These are phyloP conservation scores for Protostelium mycophagum DNA, from an alignment of 78 protist species.

Conservation along the genomic window DNA sequence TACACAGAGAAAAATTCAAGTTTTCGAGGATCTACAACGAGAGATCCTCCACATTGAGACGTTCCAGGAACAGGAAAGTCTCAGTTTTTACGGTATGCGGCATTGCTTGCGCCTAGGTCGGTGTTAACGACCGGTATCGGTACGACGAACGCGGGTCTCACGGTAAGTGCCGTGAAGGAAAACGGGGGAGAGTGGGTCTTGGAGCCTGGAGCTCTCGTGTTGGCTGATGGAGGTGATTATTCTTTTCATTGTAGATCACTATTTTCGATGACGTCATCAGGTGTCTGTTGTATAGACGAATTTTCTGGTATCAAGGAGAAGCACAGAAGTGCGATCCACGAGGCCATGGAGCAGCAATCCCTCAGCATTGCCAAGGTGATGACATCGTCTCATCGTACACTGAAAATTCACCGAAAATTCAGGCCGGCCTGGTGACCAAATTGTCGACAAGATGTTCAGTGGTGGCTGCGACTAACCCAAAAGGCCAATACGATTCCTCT, in stretches of 20 bases:
- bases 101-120: constrained; percentile 75
- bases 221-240: constrained; percentile 96
- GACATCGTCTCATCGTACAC: neutral
- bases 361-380: constrained; percentile 90
- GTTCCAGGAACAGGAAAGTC: constrained; percentile 75
- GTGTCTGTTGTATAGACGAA: constrained; percentile 97
- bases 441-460: constrained; percentile 87
- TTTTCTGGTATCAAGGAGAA: constrained; percentile 79
- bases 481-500: constrained; percentile 65
- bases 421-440: constrained; percentile 92
- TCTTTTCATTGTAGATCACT: neutral
- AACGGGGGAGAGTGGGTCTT: constrained; percentile 77
- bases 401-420: too few relatives aligned
- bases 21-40: too few relatives aligned
- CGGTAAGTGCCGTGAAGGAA: constrained; percentile 53
- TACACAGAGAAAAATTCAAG: too few relatives aligned
- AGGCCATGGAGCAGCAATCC: constrained; percentile 99
- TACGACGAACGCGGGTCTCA: constrained; percentile 60
- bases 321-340: constrained; percentile 90
- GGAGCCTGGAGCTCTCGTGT: constrained; percentile 98
- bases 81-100: constrained; percentile 86
- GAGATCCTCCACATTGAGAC: neutral
- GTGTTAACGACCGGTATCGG: constrained; percentile 95
- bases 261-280: neutral
- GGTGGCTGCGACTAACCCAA: constrained; percentile 89